Evolutionary conservation across 768 basidiomycete species (phyloP).

Genomic region (Suillus weaverae): DNA sequence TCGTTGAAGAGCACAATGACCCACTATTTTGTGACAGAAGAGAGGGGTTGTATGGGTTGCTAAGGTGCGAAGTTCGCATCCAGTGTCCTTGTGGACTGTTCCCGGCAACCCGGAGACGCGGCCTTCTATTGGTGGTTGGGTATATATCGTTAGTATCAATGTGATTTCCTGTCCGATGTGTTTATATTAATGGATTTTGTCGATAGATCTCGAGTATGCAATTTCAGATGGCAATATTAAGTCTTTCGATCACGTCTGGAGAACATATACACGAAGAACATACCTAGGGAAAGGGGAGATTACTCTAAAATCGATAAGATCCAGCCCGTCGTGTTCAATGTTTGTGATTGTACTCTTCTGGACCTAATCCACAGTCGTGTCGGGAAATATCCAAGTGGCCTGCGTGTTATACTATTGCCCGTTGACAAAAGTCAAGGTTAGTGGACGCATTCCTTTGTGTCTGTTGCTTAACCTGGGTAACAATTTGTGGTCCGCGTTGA

Average conservation of each 20-base stretch:
- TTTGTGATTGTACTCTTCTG: not conserved
- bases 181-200: not conserved
- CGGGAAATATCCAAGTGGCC: not conserved
- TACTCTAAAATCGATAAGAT: not conserved
- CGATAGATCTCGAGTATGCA: not conserved
- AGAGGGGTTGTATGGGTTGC: not conserved
- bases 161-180: not conserved
- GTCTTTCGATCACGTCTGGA: not conserved
- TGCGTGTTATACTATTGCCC: not conserved
- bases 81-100: not conserved
- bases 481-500: not conserved
- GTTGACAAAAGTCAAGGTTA: not conserved
- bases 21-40: not conserved
- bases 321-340: not conserved
- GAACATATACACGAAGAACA: not conserved
- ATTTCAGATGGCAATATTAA: not conserved
- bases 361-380: not conserved
- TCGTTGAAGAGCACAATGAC: conserved; percentile 36
- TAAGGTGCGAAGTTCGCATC: not conserved
- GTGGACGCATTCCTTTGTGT: not conserved
- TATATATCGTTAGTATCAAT: not conserved
- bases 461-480: not conserved
- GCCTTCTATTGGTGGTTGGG: not conserved
- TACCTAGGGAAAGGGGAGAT: not conserved
- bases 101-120: not conserved